These are phyloP conservation scores for Aurinia saxatilis DNA, from an alignment of 345 rosid species.

Conservation along the genomic window DNA sequence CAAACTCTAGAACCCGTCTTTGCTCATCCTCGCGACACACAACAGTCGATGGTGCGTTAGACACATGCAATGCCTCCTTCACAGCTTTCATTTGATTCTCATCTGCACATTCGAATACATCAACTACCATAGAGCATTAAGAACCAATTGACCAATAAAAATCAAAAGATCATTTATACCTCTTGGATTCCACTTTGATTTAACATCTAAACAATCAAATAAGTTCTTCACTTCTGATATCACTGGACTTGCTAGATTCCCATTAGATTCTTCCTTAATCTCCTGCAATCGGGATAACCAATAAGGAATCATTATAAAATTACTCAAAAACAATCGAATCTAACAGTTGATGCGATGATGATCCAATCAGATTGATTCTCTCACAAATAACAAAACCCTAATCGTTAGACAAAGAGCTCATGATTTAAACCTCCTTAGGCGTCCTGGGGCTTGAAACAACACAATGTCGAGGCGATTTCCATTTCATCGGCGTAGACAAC, in stretches of 20 bases:
- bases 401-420: not conserved
- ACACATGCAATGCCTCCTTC: conserved; percentile 74
- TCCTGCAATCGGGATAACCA: conserved; percentile 13
- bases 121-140: not conserved
- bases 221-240: conserved; percentile 25
- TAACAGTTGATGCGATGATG: not conserved
- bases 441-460: conserved; percentile 29
- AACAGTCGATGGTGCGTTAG: conserved; percentile 50
- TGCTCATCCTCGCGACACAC: conserved; percentile 84
- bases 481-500: conserved; percentile 29
- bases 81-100: conserved; percentile 52
- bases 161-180: conserved; percentile 29
- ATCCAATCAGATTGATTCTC: not conserved
- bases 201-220: conserved; percentile 17
- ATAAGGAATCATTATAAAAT: not conserved
- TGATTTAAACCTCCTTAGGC: conserved; percentile 9
- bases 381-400: not conserved
- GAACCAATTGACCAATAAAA: not conserved
- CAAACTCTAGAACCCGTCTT: conserved; percentile 53
- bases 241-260: not conserved
- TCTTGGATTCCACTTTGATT: conserved; percentile 55
- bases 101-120: conserved; percentile 32
- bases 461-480: conserved; percentile 50
- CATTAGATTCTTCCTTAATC: conserved; percentile 23
- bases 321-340: not conserved